phyloP scores from a whole-genome alignment of 2,329 filamentous ascomycete genomes.

The Massarina eburnea region DNA sequence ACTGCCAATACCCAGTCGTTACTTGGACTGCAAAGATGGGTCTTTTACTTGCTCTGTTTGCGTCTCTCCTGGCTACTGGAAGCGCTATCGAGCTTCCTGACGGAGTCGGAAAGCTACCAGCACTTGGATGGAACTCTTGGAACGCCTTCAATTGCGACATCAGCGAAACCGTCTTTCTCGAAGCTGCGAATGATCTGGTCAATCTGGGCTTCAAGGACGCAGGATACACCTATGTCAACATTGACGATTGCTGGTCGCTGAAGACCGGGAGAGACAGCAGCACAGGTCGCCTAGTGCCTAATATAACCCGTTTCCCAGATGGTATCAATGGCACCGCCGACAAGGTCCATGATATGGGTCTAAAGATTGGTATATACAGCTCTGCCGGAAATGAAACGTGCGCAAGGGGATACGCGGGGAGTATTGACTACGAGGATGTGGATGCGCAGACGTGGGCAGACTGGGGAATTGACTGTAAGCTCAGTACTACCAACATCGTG shows the following conservation, averaged over 20 bases:
- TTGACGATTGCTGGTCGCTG: slow-evolving; percentile 59
- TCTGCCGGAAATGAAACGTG: slow-evolving; percentile 54
- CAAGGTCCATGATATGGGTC: slow-evolving; percentile 56
- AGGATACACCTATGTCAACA: slow-evolving; percentile 57
- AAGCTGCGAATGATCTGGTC: slow-evolving; percentile 52
- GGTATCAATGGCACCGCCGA: slow-evolving; percentile 58
- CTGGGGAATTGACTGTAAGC: slow-evolving; percentile 26
- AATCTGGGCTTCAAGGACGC: slow-evolving; percentile 52
- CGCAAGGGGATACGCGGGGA: slow-evolving; percentile 57
- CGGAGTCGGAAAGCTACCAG: slow-evolving; percentile 19
- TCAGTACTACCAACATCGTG: no score
- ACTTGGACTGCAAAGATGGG: no score
- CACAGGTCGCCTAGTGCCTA: slow-evolving; percentile 45
- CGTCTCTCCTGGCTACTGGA: no score
- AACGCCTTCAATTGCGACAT: slow-evolving; percentile 58
- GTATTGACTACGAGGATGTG: slow-evolving; percentile 56
- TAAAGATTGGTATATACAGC: slow-evolving; percentile 65
- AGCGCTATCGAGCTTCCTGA: background rate
- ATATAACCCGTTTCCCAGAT: slow-evolving; percentile 50
- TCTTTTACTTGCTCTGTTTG: no score
- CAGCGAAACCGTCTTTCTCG: slow-evolving; percentile 51
- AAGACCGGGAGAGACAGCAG: slow-evolving; percentile 47
- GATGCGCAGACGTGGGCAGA: slow-evolving; percentile 58
- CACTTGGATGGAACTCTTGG: slow-evolving; percentile 53
- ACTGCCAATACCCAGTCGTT: no score